phyloP scores from a whole-genome alignment of 768 basidiomycete species.

The Pisolithus orientalis region DNA sequence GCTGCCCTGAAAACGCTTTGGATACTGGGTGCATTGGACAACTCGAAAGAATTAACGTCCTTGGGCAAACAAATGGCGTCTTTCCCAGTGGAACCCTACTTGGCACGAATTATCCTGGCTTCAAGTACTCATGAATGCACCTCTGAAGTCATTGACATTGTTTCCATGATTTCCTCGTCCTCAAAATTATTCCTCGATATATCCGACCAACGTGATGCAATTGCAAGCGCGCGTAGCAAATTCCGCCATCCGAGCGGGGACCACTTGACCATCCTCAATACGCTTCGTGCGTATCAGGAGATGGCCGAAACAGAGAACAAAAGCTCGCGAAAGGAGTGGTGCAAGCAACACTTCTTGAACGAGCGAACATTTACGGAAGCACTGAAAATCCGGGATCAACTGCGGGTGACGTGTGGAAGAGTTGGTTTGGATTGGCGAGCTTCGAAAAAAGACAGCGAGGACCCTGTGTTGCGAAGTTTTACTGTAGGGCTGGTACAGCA shows the following conservation, averaged over 20 bases:
- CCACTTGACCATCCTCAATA: slow-evolving; percentile 85
- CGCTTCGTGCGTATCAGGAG: slow-evolving; percentile 76
- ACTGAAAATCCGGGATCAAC: slow-evolving; percentile 71
- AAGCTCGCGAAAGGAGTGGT: slow-evolving; percentile 64
- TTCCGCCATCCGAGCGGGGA: slow-evolving; percentile 86
- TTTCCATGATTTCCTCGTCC: slow-evolving; percentile 77
- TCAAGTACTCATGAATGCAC: slow-evolving; percentile 71
- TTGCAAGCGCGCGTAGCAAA: slow-evolving; percentile 62
- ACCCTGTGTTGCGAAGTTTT: slow-evolving; percentile 64
- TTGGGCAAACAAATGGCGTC: slow-evolving; percentile 79
- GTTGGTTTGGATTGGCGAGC: slow-evolving; percentile 52
- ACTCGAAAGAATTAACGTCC: slow-evolving; percentile 56
- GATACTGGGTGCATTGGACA: slow-evolving; percentile 73
- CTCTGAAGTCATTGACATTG: slow-evolving; percentile 73
- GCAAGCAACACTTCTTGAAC: slow-evolving; percentile 76
- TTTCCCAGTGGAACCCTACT: slow-evolving; percentile 89
- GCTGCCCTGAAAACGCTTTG: slow-evolving; percentile 68
- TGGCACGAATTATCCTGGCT: slow-evolving; percentile 73
- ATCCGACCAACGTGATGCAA: slow-evolving; percentile 66
- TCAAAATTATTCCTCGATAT: slow-evolving; percentile 79
- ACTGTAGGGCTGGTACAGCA: slow-evolving; percentile 76
- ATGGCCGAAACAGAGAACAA: slow-evolving; percentile 45
- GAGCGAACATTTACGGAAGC: slow-evolving; percentile 77
- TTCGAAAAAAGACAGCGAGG: slow-evolving; percentile 58
- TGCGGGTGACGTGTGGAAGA: slow-evolving; percentile 58